Evolutionary conservation across 73 alveolate genomes (phyloP).

Genomic region (Symbiodinium pilosum): DNA sequence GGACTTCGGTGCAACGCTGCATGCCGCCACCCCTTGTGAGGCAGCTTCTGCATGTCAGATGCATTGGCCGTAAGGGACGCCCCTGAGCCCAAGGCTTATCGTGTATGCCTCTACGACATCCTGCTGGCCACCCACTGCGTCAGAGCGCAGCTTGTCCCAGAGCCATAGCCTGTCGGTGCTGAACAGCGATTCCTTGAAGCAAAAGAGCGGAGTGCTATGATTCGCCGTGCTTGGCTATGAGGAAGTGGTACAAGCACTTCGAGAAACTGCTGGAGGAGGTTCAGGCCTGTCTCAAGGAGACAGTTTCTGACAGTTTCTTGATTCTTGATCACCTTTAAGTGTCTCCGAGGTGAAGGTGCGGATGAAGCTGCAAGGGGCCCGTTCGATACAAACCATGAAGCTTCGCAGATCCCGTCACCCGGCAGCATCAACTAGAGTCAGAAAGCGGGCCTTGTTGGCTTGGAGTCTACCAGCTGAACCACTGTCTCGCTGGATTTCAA

Average conservation of each 20-base stretch:
- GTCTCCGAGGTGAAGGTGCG: constrained; percentile 83
- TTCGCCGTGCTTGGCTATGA: neutral
- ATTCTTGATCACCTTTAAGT: too few relatives aligned
- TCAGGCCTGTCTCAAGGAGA: neutral
- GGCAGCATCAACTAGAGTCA: neutral
- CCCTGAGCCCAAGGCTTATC: constrained; percentile 49
- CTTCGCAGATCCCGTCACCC: constrained; percentile 16
- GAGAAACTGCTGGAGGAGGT: constrained; percentile 68
- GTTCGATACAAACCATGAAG: constrained; percentile 74
- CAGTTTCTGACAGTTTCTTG: neutral
- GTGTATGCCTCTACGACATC: constrained; percentile 50
- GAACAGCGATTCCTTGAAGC: neutral
- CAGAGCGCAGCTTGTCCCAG: constrained; percentile 25
- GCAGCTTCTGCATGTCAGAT: too few relatives aligned
- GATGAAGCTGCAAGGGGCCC: constrained; percentile 43
- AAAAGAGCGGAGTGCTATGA: neutral
- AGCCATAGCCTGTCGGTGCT: neutral
- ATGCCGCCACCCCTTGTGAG: constrained; percentile 72
- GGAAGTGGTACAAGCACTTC: constrained; percentile 92
- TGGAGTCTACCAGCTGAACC: too few relatives aligned
- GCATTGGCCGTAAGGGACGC: too few relatives aligned
- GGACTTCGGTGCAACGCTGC: constrained; percentile 64
- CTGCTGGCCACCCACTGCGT: constrained; percentile 48
- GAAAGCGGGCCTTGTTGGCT: too few relatives aligned
- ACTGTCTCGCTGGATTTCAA: too few relatives aligned